Percentiles rank a stretch among this genome's conserved stretches.
These are phyloP conservation scores for Datisca glomerata DNA, from an alignment of 306 rosid genomes.

Conservation along the genomic window DNA sequence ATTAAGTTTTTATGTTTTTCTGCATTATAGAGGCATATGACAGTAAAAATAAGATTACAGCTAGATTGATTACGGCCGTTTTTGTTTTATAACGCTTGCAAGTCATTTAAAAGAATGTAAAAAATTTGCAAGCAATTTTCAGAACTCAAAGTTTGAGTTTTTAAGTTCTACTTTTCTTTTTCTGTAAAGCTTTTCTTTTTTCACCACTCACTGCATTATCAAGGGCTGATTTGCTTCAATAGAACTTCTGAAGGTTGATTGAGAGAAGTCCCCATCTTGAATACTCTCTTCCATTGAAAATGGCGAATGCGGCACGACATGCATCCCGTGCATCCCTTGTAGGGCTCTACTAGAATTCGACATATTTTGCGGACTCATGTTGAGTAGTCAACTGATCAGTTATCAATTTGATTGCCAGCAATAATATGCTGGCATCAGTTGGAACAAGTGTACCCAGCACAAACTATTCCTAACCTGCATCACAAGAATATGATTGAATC, in stretches of 20 bases:
- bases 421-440: constrained; percentile 50
- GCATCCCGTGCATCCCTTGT: constrained; percentile 71
- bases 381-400: constrained; percentile 21
- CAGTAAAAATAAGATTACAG: no score
- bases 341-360: constrained; percentile 40
- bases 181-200: no score
- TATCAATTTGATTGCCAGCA: constrained; percentile 48
- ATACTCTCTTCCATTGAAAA: constrained; percentile 36
- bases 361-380: constrained; percentile 35
- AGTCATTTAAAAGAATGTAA: no score
- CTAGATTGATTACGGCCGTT: no score
- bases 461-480: no score
- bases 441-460: constrained; percentile 16
- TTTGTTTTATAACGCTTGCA: no score
- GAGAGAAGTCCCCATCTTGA: constrained; percentile 28
- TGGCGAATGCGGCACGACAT: constrained; percentile 43
- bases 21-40: no score
- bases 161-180: no score
- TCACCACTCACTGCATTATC: constrained; percentile 83
- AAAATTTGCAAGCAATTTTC: no score
- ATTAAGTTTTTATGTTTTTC: no score
- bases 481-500: no score
- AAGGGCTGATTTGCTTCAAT: constrained; percentile 38
- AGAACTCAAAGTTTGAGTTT: no score
- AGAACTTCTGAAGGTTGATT: constrained; percentile 28